Percentiles rank a stretch among this genome's conserved stretches.
These are phyloP conservation scores for Tylopilus plumbeoviolaceoides DNA, from an alignment of 768 basidiomycete species.

Conservation along the genomic window DNA sequence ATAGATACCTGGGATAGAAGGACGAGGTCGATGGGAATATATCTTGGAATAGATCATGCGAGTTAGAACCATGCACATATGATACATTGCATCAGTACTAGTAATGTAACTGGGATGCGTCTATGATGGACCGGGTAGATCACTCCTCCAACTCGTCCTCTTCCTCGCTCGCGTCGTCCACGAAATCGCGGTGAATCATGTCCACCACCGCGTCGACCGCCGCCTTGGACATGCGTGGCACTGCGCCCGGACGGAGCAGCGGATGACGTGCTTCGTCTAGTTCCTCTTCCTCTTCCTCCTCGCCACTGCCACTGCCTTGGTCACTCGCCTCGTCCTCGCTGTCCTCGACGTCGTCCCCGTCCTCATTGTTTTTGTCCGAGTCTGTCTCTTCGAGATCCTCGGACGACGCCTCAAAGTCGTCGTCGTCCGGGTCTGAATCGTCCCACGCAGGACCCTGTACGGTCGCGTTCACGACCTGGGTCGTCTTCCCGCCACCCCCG, in stretches of 20 bases:
- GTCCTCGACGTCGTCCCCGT: background rate
- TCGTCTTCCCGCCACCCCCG: background rate
- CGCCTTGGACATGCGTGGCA: slow-evolving; percentile 66
- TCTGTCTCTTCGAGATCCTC: slow-evolving; percentile 44
- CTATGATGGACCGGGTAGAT: slow-evolving; percentile 7
- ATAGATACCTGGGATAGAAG: background rate
- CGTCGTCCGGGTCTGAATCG: slow-evolving; percentile 34
- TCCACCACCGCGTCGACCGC: slow-evolving; percentile 62
- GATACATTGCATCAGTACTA: background rate
- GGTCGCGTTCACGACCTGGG: slow-evolving; percentile 10
- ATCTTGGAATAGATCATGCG: too few species aligned
- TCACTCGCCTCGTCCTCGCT: slow-evolving; percentile 32
- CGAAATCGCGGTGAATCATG: slow-evolving; percentile 53
- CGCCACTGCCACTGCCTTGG: slow-evolving; percentile 35
- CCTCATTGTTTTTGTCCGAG: slow-evolving; percentile 29
- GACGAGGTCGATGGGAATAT: background rate
- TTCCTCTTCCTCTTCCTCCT: slow-evolving; percentile 35
- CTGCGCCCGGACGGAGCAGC: slow-evolving; percentile 58
- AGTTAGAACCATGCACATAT: background rate
- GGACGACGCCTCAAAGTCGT: slow-evolving; percentile 33
- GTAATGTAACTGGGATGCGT: background rate
- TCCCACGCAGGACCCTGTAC: slow-evolving; percentile 29
- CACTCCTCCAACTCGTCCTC: slow-evolving; percentile 52
- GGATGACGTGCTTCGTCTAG: slow-evolving; percentile 58
- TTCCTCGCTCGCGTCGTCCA: slow-evolving; percentile 32